Percentiles rank a stretch among this genome's conserved stretches.
These are phyloP conservation scores for Plantago major DNA, from an alignment of 257 asterid species.

Conservation along the genomic window DNA sequence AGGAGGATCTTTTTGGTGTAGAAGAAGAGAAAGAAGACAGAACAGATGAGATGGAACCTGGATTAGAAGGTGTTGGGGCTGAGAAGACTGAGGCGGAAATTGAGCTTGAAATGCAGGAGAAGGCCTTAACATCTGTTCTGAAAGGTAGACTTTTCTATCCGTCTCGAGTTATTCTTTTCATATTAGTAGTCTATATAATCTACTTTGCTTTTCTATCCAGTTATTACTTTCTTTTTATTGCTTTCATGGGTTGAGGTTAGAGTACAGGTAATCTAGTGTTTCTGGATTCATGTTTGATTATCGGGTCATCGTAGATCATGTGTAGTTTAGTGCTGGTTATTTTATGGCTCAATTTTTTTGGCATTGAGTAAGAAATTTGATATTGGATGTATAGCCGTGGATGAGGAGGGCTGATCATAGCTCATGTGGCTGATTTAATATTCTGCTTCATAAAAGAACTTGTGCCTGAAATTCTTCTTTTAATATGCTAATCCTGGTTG, in stretches of 20 bases:
- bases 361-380: not conserved
- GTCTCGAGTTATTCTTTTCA: not conserved
- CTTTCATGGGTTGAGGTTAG: no score
- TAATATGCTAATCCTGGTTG: not conserved
- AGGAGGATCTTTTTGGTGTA: conserved; percentile 41
- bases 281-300: no score
- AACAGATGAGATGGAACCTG: conserved; percentile 22
- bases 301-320: no score
- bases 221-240: no score
- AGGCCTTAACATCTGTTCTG: conserved; percentile 44
- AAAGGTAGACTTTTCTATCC: conserved; percentile 41
- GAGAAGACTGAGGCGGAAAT: conserved; percentile 36
- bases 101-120: conserved; percentile 58
- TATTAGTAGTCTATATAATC: no score
- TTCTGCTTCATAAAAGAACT: no score
- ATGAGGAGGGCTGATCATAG: no score
- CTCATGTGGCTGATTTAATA: no score
- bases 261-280: no score
- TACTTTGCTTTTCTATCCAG: no score
- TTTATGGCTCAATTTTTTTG: not conserved
- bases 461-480: not conserved
- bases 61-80: conserved; percentile 13
- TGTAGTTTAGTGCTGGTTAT: no score
- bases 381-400: no score
- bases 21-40: conserved; percentile 28